A percentile compares a stretch with the other conserved stretches of the same genome.
Conservation (phyloP, 1,284 basidiomycete genomes). For the Phaffia rhodozyma region DNA sequence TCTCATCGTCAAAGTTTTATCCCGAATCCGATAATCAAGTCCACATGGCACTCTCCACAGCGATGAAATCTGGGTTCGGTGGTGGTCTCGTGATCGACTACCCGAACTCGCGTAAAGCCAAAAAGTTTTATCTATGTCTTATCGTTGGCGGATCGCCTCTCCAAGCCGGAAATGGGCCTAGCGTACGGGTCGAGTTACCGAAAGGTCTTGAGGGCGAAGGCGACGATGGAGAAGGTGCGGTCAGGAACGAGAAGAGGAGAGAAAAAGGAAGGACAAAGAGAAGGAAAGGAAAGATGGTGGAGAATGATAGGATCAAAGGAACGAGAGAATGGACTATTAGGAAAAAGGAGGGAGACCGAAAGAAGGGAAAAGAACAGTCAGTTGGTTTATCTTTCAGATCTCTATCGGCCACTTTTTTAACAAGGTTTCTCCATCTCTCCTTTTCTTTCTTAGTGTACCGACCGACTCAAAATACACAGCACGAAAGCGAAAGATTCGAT, state of each 20-base stretch:
- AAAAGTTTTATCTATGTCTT: slow-evolving; percentile 80
- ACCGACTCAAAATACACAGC: slow-evolving; percentile 38
- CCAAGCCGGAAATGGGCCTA: slow-evolving; percentile 23
- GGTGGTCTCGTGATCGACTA: slow-evolving; percentile 96
- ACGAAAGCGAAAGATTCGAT: slow-evolving; percentile 34
- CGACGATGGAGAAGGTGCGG: slow-evolving; percentile 37
- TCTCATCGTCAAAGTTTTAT: slow-evolving; percentile 49
- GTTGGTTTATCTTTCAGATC: slow-evolving; percentile 13
- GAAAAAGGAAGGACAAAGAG: slow-evolving; percentile 23
- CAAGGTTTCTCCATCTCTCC: not conserved
- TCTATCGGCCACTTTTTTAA: not conserved
- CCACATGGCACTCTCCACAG: slow-evolving; percentile 83
- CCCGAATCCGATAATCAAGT: slow-evolving; percentile 91
- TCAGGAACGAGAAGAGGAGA: slow-evolving; percentile 31
- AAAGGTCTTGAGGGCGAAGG: slow-evolving; percentile 56
- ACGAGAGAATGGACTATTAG: slow-evolving; percentile 43
- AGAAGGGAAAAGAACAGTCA: slow-evolving; percentile 42
- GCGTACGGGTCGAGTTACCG: slow-evolving; percentile 45
- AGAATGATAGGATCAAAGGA: slow-evolving; percentile 30
- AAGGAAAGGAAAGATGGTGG: slow-evolving; percentile 23
- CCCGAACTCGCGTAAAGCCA: slow-evolving; percentile 87
- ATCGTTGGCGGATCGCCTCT: slow-evolving; percentile 59
- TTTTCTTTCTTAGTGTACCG: slow-evolving; percentile 28
- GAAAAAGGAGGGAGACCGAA: slow-evolving; percentile 46
- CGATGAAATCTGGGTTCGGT: slow-evolving; percentile 90